Percentiles rank a stretch among this genome's conserved stretches.
These are phyloP conservation scores for Inga laurina DNA, from an alignment of 306 rosid genomes.

Conservation along the genomic window DNA sequence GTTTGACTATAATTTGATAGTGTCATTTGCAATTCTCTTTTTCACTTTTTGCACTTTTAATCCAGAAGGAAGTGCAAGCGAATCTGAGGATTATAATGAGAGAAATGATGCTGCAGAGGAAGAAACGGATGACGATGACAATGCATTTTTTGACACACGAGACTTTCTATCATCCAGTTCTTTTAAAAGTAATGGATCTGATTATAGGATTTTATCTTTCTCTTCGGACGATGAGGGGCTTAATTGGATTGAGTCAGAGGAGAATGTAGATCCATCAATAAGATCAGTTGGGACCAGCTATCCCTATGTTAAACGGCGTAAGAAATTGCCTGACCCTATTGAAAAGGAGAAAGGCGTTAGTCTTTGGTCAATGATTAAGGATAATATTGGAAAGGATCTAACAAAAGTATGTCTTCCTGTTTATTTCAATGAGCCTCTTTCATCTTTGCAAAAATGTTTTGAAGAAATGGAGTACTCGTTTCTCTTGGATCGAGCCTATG, in stretches of 20 bases:
- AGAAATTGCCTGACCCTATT: conserved; percentile 92
- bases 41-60: conserved; percentile 11
- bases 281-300: conserved; percentile 64
- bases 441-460: conserved; percentile 88
- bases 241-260: conserved; percentile 60
- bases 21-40: background rate
- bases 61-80: conserved; percentile 79
- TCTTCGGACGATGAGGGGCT: conserved; percentile 87
- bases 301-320: conserved; percentile 78
- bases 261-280: conserved; percentile 67
- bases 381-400: conserved; percentile 94
- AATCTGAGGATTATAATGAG: conserved; percentile 89
- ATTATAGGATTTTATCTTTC: conserved; percentile 68
- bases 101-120: conserved; percentile 93
- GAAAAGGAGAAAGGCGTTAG: conserved; percentile 95
- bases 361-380: conserved; percentile 98
- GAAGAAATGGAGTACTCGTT: conserved; percentile 94
- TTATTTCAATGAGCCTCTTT: conserved; percentile 92
- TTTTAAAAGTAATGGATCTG: conserved; percentile 83
- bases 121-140: conserved; percentile 90
- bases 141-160: conserved; percentile 87
- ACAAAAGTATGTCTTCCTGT: conserved; percentile 98
- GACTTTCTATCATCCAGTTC: conserved; percentile 94
- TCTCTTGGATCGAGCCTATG: conserved; percentile 91
- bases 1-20: background rate